Conservation (phyloP, 441 rosid genomes). For the Euphorbia celastroides region DNA sequence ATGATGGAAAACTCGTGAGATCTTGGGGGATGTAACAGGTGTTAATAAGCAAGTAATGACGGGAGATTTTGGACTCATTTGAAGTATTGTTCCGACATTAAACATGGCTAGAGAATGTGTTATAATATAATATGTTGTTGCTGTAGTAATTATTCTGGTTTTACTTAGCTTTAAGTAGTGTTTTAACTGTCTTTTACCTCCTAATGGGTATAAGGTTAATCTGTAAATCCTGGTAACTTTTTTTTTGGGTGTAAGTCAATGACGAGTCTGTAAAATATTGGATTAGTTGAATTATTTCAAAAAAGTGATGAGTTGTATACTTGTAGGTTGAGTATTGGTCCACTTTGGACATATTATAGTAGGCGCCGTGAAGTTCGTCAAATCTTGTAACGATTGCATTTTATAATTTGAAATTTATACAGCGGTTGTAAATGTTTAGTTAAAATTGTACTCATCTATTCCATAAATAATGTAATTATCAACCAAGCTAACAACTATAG, state of each 20-base stretch:
- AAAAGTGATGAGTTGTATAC: not conserved
- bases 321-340: no score
- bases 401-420: no score
- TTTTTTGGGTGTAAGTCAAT: not conserved
- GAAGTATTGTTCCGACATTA: slow-evolving; percentile 54
- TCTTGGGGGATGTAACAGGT: slow-evolving; percentile 48
- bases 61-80: slow-evolving; percentile 47
- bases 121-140: not conserved
- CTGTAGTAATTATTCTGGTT: no score
- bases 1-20: slow-evolving; percentile 35
- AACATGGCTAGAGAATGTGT: slow-evolving; percentile 46
- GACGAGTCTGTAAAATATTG: not conserved
- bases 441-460: no score
- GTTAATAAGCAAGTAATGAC: slow-evolving; percentile 36
- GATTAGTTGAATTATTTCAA: not conserved
- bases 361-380: no score
- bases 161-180: slow-evolving; percentile 12
- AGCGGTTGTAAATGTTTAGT: no score
- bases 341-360: no score
- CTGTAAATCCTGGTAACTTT: not conserved
- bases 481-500: no score
- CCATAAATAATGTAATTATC: no score
- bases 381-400: no score
- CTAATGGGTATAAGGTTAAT: not conserved
- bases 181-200: not conserved